Evolutionary conservation across 2,329 filamentous ascomycete genomes (phyloP), one percentile per base, ranked within the genome.

Genomic region (Dryadomyces quercus-mongolicae): DNA sequence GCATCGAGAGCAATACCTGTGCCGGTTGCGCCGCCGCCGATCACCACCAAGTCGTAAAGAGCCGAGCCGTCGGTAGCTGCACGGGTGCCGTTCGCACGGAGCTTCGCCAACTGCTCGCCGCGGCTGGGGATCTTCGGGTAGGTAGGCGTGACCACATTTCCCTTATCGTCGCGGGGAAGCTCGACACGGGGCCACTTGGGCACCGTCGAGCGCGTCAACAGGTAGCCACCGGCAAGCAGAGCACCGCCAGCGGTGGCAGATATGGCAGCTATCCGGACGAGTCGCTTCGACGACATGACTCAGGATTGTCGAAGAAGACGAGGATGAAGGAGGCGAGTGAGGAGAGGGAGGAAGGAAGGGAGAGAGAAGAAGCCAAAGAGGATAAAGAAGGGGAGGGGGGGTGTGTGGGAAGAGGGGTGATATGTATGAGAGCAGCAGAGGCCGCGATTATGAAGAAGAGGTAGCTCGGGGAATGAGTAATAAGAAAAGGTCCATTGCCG

Each of bases 1-100:
- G 87, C 87, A 68, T 92, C 87, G 49, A 92, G 77, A 12, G 87
- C 87, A 62, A 92, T 88, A 31, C 87, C 87, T 4, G 86, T 77
- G 20, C 87, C 87, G 1, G 87, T 92, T 13, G 87, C 87, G 59
- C 87, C 87, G 59, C 81, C 87, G 55, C 87, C 87, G 62, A 92
- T 88, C 61, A 92, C 74, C 59, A 92, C 73, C 44, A 92, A 72
- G 65, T 92, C 88, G 64, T 91, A 92, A 20, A 50, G 34, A 5
- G 48, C 34, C 50, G 79, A 74, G 49, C 70, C 70, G 15, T 71
- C 58, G 36, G 55, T 47, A 15, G 21, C 9, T 43, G 49, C 36
- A 49, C 51, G 67, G 69, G 74, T 13, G n/a, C 34, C 65, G 22
- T 49, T 65, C 67, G 74, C 71, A 66, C 74, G 70, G 65, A 86